Evolutionary conservation across 768 basidiomycete genomes (phyloP).

Genomic region (Mycena leptocephala): DNA sequence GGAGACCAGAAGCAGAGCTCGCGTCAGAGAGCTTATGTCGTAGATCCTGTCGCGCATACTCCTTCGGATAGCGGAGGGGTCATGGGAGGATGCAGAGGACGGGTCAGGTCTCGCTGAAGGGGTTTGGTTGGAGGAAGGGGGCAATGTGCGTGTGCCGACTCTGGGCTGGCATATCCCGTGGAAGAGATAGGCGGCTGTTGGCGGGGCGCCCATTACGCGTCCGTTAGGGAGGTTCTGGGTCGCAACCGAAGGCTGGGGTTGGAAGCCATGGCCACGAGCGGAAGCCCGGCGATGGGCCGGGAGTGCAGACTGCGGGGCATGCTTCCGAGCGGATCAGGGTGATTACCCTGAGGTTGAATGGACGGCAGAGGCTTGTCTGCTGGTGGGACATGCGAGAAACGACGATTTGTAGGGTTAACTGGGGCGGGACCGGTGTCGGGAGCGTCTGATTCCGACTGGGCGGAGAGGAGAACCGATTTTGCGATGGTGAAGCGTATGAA

Average conservation of each 20-base stretch:
- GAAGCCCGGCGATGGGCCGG: conserved; percentile 36
- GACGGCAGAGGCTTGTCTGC: conserved; percentile 36
- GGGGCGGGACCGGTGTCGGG: neutral
- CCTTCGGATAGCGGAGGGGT: conserved; percentile 29
- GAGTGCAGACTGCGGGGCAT: conserved; percentile 33
- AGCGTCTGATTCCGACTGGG: conserved; percentile 14
- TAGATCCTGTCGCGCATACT: conserved; percentile 25
- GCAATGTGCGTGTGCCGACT: conserved; percentile 9
- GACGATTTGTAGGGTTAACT: conserved; percentile 23
- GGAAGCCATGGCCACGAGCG: no score
- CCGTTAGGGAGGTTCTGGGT: conserved; percentile 26
- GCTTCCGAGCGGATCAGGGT: conserved; percentile 34
- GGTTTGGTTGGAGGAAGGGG: conserved; percentile 19
- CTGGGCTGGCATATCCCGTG: neutral
- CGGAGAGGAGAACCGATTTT: conserved; percentile 23
- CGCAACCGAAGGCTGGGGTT: conserved; percentile 28
- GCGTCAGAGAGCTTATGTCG: conserved; percentile 30
- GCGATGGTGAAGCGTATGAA: conserved; percentile 13
- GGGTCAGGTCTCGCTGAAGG: conserved; percentile 8
- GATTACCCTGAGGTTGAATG: conserved; percentile 13
- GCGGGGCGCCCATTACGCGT: conserved; percentile 24
- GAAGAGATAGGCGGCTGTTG: conserved; percentile 27
- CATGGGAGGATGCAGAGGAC: conserved; percentile 3
- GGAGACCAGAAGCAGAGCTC: conserved; percentile 16
- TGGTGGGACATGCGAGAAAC: conserved; percentile 26